These are phyloP conservation scores for Pseudocercospora eumusae DNA, from an alignment of 2,329 filamentous ascomycete species.

Conservation along the genomic window DNA sequence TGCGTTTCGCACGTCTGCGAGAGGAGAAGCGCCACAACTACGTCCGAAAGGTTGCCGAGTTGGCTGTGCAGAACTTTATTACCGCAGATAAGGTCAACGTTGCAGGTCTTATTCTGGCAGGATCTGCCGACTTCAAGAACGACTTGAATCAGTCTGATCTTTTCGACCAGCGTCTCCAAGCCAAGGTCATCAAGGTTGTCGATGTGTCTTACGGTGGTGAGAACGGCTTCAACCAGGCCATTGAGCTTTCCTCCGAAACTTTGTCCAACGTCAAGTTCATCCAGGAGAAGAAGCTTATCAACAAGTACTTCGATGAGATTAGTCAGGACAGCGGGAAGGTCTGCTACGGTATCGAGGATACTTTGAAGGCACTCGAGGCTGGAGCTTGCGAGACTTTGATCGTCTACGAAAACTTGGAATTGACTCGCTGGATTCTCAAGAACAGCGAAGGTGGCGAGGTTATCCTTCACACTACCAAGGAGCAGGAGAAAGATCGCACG, in stretches of 20 bases:
- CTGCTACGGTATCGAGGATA: slow-evolving; percentile 98
- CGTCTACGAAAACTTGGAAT: slow-evolving; percentile 94
- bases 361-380: slow-evolving; percentile 91
- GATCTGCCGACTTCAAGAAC: slow-evolving; percentile 99
- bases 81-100: slow-evolving; percentile 98
- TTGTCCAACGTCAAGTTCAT: slow-evolving; percentile 99
- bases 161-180: slow-evolving; percentile 86
- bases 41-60: slow-evolving; percentile 95
- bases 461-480: slow-evolving; percentile 84
- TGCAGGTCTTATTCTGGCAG: slow-evolving; percentile 88
- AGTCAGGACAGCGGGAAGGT: slow-evolving; percentile 95
- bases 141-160: slow-evolving; percentile 96
- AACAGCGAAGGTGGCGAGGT: slow-evolving; percentile 70
- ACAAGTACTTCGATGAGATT: slow-evolving; percentile 98
- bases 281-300: slow-evolving; percentile 99
- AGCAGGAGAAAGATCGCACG: slow-evolving; percentile 74
- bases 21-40: slow-evolving; percentile 99
- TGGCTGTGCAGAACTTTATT: slow-evolving; percentile 99
- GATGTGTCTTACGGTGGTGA: slow-evolving; percentile 98
- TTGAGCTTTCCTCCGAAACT: slow-evolving; percentile 91
- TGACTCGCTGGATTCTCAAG: slow-evolving; percentile 89
- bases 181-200: slow-evolving; percentile 99
- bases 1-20: slow-evolving; percentile 98
- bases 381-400: slow-evolving; percentile 94
- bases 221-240: slow-evolving; percentile 99